Conservation (phyloP, 2,329 filamentous ascomycete genomes). For the Pyricularia grisea region DNA sequence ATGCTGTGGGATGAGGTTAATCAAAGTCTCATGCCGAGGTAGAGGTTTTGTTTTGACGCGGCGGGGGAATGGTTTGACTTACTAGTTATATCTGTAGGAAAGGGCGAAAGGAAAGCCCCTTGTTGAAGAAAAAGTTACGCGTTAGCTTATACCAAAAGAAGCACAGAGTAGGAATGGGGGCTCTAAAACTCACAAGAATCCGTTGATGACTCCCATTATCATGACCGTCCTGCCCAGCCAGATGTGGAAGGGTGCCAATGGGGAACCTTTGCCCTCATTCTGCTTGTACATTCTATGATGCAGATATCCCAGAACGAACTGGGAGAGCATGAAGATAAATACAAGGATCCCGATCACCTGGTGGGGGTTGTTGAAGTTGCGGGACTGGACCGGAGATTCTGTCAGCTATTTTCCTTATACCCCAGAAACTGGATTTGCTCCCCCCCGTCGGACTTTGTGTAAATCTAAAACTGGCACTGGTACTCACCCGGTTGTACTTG, state of each 20-base stretch:
- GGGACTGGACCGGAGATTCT: constrained; percentile 28
- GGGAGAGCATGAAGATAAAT: constrained; percentile 38
- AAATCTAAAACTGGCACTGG: background rate
- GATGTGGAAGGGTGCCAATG: constrained; percentile 30
- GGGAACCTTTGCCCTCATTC: constrained; percentile 36
- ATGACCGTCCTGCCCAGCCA: constrained; percentile 48
- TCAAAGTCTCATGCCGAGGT: background rate
- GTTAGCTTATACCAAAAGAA: constrained; percentile 3
- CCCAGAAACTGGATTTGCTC: background rate
- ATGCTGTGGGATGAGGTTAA: constrained; percentile 23
- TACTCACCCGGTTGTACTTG: constrained; percentile 45
- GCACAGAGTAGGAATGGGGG: background rate
- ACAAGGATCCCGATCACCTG: constrained; percentile 50
- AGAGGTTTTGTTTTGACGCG: too few relatives aligned
- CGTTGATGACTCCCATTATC: constrained; percentile 43
- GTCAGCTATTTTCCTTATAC: background rate
- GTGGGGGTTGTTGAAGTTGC: constrained; percentile 41
- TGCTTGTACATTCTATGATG: constrained; percentile 45
- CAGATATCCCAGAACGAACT: constrained; percentile 44
- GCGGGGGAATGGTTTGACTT: background rate
- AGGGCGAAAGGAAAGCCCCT: constrained; percentile 50
- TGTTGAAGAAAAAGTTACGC: constrained; percentile 13
- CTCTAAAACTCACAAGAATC: constrained; percentile 37
- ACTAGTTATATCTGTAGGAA: constrained; percentile 26
- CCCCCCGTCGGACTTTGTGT: background rate